Percentiles rank a stretch among this genome's conserved stretches.
Conservation (phyloP, 495 filamentous ascomycete genomes). For the Podospora australis region DNA sequence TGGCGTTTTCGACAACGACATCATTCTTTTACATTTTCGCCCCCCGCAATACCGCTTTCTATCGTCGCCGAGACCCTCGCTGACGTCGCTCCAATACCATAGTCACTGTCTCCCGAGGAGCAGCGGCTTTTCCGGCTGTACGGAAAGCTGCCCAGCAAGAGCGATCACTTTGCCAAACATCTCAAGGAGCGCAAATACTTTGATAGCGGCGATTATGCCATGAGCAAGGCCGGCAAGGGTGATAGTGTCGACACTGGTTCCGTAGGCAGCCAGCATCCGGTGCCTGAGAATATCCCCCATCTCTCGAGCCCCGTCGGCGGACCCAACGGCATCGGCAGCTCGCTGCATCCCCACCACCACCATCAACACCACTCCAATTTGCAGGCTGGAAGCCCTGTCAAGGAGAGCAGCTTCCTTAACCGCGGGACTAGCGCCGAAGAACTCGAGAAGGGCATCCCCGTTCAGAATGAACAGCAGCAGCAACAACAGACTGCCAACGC, state of each 20-base stretch:
- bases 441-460: constrained; percentile 34
- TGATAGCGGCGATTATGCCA: constrained; percentile 94
- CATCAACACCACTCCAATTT: constrained; percentile 43
- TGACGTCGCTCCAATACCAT: constrained; percentile 3
- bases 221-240: constrained; percentile 97
- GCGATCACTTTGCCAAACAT: constrained; percentile 95
- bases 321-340: constrained; percentile 38
- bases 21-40: no score
- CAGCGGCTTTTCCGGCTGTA: constrained; percentile 93
- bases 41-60: no score
- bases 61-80: no score
- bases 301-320: constrained; percentile 58
- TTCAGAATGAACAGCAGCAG: constrained; percentile 12
- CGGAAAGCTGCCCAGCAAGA: constrained; percentile 92
- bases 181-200: constrained; percentile 99
- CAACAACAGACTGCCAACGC: constrained; percentile 9
- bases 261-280: constrained; percentile 88
- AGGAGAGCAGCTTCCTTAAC: constrained; percentile 78
- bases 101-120: constrained; percentile 88
- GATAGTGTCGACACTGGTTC: constrained; percentile 88
- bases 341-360: constrained; percentile 35
- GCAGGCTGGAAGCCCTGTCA: constrained; percentile 70
- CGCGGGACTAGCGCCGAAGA: constrained; percentile 71
- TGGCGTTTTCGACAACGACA: no score
- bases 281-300: constrained; percentile 95